These are phyloP conservation scores for Hypericum perforatum DNA, from an alignment of 345 rosid species.

Conservation along the genomic window DNA sequence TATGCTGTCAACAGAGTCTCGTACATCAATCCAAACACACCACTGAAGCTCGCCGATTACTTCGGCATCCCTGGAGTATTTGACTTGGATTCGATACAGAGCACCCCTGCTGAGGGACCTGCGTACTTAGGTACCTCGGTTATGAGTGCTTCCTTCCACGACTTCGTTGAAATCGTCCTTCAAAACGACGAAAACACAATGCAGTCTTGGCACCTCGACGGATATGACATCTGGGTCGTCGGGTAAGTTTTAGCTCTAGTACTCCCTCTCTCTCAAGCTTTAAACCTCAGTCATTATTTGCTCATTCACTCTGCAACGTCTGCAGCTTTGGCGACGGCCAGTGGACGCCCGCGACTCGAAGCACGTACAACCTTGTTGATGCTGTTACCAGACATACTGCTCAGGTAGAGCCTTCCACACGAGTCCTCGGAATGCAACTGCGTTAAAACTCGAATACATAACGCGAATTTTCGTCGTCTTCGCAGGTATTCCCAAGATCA, in stretches of 20 bases:
- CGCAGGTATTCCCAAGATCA: constrained; percentile 76
- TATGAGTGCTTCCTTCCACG: constrained; percentile 42
- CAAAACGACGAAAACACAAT: constrained; percentile 55
- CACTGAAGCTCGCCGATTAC: constrained; percentile 76
- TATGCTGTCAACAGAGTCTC: constrained; percentile 75
- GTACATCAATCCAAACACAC: constrained; percentile 67
- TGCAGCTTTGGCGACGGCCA: constrained; percentile 71
- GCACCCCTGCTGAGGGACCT: constrained; percentile 37
- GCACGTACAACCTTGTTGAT: constrained; percentile 59
- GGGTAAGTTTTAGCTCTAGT: constrained; percentile 43
- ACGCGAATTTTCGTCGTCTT: neutral
- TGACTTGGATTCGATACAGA: constrained; percentile 39
- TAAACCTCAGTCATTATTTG: constrained; percentile 8
- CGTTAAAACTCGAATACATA: neutral
- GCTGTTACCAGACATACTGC: constrained; percentile 74
- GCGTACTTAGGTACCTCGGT: constrained; percentile 55
- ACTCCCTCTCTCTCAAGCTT: neutral
- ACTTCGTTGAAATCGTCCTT: constrained; percentile 62
- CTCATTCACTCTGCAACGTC: neutral
- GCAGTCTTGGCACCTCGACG: constrained; percentile 97
- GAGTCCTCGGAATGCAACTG: neutral
- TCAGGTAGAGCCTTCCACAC: constrained; percentile 47
- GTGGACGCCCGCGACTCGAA: constrained; percentile 49
- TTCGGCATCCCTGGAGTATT: constrained; percentile 63
- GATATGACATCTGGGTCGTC: constrained; percentile 84